These are phyloP conservation scores for Fonsecaea monophora DNA, from an alignment of 2,329 filamentous ascomycete genomes.

Conservation along the genomic window DNA sequence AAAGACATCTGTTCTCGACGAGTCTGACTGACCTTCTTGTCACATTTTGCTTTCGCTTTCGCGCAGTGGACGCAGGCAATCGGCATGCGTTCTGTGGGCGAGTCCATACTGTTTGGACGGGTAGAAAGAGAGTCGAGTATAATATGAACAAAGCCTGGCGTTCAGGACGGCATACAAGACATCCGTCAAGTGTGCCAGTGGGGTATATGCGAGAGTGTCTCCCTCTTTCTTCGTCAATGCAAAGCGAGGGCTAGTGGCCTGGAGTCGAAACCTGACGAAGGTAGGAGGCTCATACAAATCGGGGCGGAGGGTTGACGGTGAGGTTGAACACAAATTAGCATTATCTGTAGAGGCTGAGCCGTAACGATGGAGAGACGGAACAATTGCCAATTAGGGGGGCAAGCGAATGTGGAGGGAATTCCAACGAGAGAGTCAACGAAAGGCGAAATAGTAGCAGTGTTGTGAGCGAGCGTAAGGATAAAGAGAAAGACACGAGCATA, in stretches of 20 bases:
- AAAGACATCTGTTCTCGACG: not conserved
- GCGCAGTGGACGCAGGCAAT: slow-evolving; percentile 42
- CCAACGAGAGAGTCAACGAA: slow-evolving; percentile 29
- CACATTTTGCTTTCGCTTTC: slow-evolving; percentile 43
- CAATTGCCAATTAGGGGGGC: slow-evolving; percentile 12
- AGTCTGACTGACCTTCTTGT: slow-evolving; percentile 41
- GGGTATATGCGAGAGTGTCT: not conserved
- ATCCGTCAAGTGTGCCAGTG: slow-evolving; percentile 1
- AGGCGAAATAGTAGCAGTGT: slow-evolving; percentile 21
- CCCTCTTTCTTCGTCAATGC: slow-evolving; percentile 6
- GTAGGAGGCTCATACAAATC: slow-evolving; percentile 10
- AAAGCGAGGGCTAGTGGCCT: slow-evolving; percentile 1
- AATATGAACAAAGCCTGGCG: slow-evolving; percentile 2
- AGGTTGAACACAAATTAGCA: slow-evolving; percentile 32
- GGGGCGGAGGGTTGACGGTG: slow-evolving; percentile 22
- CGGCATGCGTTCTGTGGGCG: slow-evolving; percentile 40
- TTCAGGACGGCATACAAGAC: slow-evolving; percentile 5
- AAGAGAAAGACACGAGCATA: slow-evolving; percentile 27
- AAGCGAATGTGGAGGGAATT: slow-evolving; percentile 33
- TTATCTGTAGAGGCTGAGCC: slow-evolving; percentile 31
- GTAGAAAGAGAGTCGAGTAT: slow-evolving; percentile 4
- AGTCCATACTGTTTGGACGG: slow-evolving; percentile 33
- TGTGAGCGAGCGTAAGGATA: slow-evolving; percentile 30
- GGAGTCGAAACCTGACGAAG: slow-evolving; percentile 23
- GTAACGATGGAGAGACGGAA: slow-evolving; percentile 21